These are phyloP conservation scores for Rubia balearica DNA, from an alignment of 305 asterid genomes.

Conservation along the genomic window DNA sequence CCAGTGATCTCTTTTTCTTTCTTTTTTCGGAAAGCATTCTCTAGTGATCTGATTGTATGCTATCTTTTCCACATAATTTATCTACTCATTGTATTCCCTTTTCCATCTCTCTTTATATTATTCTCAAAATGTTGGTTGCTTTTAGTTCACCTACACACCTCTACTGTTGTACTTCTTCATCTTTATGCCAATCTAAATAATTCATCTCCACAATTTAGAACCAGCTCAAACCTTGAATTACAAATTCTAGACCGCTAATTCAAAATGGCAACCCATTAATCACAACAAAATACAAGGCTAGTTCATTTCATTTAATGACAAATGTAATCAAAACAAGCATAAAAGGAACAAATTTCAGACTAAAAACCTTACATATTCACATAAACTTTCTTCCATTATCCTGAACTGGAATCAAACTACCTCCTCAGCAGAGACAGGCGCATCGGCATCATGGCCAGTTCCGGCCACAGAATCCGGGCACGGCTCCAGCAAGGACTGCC, in stretches of 20 bases:
- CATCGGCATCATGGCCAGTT: conserved; percentile 19
- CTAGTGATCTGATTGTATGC: not conserved
- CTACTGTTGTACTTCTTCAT: not conserved
- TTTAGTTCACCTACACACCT: not conserved
- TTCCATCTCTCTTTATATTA: not conserved
- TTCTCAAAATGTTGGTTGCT: not conserved
- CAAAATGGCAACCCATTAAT: not conserved
- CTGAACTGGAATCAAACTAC: conserved; percentile 22
- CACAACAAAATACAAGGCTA: not conserved
- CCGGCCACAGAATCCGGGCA: conserved; percentile 9
- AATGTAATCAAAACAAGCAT: not conserved
- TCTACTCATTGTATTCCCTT: not conserved
- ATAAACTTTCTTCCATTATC: not conserved
- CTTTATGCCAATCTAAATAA: not conserved
- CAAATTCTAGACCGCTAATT: not conserved
- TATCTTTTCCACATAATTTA: not conserved
- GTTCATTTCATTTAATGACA: not conserved
- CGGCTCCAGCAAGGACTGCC: conserved; percentile 50
- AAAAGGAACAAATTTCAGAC: not conserved
- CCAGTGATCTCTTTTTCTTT: too few relatives aligned
- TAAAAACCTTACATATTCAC: not conserved
- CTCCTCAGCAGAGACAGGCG: conserved; percentile 27
- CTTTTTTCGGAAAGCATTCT: too few relatives aligned
- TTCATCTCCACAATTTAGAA: too few relatives aligned
- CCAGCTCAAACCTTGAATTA: too few relatives aligned